These are phyloP conservation scores for Corylus heterophylla DNA, from an alignment of 306 rosid species.

Conservation along the genomic window DNA sequence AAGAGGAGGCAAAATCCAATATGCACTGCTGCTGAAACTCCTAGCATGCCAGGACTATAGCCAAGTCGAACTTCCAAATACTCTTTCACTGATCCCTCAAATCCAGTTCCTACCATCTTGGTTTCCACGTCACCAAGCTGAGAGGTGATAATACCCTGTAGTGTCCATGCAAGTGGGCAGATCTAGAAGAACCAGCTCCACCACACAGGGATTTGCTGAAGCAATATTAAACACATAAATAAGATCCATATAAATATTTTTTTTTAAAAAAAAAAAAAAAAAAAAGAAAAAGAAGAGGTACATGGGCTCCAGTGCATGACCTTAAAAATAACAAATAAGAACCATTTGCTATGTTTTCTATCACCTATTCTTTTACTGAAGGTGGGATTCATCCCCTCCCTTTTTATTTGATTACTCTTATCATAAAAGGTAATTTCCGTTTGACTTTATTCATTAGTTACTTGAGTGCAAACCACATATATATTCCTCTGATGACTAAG, in stretches of 20 bases:
- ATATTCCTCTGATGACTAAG: no score
- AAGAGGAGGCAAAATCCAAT: slow-evolving; percentile 58
- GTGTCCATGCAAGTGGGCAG: slow-evolving; percentile 88
- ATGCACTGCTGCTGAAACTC: slow-evolving; percentile 60
- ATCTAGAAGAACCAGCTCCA: slow-evolving; percentile 95
- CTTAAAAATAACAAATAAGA: neutral
- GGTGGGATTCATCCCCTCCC: neutral
- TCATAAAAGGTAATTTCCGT: no score
- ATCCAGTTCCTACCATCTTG: slow-evolving; percentile 60
- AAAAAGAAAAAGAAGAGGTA: neutral
- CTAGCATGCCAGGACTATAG: slow-evolving; percentile 44
- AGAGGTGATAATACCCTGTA: slow-evolving; percentile 75
- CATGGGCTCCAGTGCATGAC: no score
- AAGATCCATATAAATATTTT: neutral
- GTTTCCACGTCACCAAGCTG: slow-evolving; percentile 87
- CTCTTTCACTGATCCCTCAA: slow-evolving; percentile 68
- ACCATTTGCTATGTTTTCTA: neutral
- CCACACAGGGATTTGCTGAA: slow-evolving; percentile 76
- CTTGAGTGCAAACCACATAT: no score
- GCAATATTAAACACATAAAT: neutral
- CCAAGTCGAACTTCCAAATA: slow-evolving; percentile 62
- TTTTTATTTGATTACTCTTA: no score
- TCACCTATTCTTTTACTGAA: neutral
- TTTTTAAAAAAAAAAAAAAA: neutral
- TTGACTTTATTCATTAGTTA: no score